Base-by-base conservation (phyloP, 2,329 filamentous ascomycete species). In the Botryotinia globosa region DNA sequence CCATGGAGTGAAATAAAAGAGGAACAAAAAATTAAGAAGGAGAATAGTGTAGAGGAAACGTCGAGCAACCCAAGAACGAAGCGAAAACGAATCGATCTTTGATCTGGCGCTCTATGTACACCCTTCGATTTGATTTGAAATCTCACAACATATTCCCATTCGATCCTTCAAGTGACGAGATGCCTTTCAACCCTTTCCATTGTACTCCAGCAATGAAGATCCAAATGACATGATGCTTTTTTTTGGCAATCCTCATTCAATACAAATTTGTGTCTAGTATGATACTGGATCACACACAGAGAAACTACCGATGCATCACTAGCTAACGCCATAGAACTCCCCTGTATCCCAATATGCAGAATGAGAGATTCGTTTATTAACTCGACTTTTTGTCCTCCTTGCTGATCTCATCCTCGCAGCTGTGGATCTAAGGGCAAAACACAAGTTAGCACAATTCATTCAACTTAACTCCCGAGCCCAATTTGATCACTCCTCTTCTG, bases 371-470 rank as follows among this genome's bases (percentile, higher is more conserved):
- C 9, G 29, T 25, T 5, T 42, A 16, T 56, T 7, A 25, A 32
- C 9, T 44, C n/a, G n/a, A 67, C 48, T 42, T 56, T 67, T 42
- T 9, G 10, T 32, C 34, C n/a, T 56, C n/a, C 48, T 44, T 42
- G 16, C 39, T 42, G 2, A 18, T 42, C 18, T 32, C 18, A 4
- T 66, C 20, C 2, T 65, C 34, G 18, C 32, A 67, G 34, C 29
- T 62, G 56, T 72, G 69, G 66, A 67, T 72, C 68, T 72, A 65
- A 10, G 12, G 32, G 1, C 29, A 32, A 22, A 32, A 29, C 22
- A 32, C 12, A 34, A 39, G 61, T 69, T 61, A 69, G 67, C 29
- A 69, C 10, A 45, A 61, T 45, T 14, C 29, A 6, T 25, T 29
- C 22, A 3, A 16, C 12, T 8, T 6, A 29, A 51, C 12, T 32